Base-by-base conservation (phyloP, 139 green algal species). In the Auxenochlorella pyrenoidosa region DNA sequence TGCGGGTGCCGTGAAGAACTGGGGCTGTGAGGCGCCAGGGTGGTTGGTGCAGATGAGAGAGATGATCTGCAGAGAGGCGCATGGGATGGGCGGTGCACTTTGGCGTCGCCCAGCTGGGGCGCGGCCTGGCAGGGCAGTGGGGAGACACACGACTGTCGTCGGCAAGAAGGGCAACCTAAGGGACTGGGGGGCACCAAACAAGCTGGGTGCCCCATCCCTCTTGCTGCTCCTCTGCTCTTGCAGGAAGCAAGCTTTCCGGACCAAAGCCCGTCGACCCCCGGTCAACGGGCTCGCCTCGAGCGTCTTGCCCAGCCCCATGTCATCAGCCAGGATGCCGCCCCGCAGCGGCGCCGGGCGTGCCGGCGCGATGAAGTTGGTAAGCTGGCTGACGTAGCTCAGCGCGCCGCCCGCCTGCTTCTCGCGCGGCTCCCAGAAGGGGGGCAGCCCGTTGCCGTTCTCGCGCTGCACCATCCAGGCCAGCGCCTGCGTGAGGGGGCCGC, bases 241-340 rank as follows among this genome's bases (percentile, higher is more conserved):
- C n/a, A n/a, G n/a, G n/a, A n/a, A n/a, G n/a, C n/a, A n/a, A n/a
- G n/a, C n/a, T n/a, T n/a, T n/a, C n/a, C n/a, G n/a, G n/a, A n/a
- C n/a, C 24, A 28, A 12, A 40, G 75, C 40, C 26, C 18, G 3
- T 6, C 26, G 19, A 30, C 30, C 18, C 28, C 47, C 6, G 47
- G 47, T 10, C 47, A 10, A 10, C 8, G 47, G 47, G 47, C 80
- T 3, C 65, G 77, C 81, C 81, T 76, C 89, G 54, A 97, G 91
- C 0, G 94, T 95, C 81, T 96, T 96, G 72, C 94, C 93, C 58
- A 96, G 87, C 0, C 92, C 93, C 94, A 96, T 97, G 90, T 98
- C 95, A 68, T 97, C 95, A 0, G 90, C 94, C 58, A 97, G 86
- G 59, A 97, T 95, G 60, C 95, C 95, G 19, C 94, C 93, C 59